Base-by-base conservation (phyloP, 345 rosid species). In the Pistacia atlantica region DNA sequence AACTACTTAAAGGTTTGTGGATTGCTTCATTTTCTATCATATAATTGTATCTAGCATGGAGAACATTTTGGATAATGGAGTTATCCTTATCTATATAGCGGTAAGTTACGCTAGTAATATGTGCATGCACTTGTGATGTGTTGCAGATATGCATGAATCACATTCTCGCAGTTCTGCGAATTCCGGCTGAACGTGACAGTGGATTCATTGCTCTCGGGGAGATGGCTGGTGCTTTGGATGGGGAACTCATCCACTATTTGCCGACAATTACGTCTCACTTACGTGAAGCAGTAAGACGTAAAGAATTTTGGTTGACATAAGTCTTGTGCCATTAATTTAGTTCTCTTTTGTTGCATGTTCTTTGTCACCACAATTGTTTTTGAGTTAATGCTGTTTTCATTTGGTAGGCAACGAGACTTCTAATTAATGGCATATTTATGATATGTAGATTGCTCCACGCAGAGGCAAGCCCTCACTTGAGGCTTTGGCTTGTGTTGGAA, bases 181-280 rank as follows among this genome's bases (percentile, higher is more conserved):
- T 79, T 71, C 97, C 97, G 14, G 97, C 95, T 81, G 99, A 96
- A 76, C 95, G 99, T 61, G 97, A 95, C 65, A 96, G 97, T 82
- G 99, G 97, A 55, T 96, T 96, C 82, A 86, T 90, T 77, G 99
- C 99, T 77, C 97, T 96, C 65, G 99, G 99, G 63, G 99, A 96
- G 90, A 96, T 96, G 99, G 99, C 99, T 63, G 99, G 99, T 85
- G 99, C 99, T 81, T 82, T 96, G 86, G 99, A 96, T 73, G 99
- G 98, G 80, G 97, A 96, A 80, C 98, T 96, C 83, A 79, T 85
- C 71, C 79, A 87, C 69, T 96, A 96, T 91, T 92, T 96, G 97
- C 97, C 99, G 82, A 94, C 92, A 85, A 96, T 96, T 72, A 91
- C 84, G 65, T 68, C 94, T 89, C 95, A 90, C 85, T 87, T 96